These are phyloP conservation scores for Echinosophora koreensis DNA, from an alignment of 306 rosid genomes.

Conservation along the genomic window DNA sequence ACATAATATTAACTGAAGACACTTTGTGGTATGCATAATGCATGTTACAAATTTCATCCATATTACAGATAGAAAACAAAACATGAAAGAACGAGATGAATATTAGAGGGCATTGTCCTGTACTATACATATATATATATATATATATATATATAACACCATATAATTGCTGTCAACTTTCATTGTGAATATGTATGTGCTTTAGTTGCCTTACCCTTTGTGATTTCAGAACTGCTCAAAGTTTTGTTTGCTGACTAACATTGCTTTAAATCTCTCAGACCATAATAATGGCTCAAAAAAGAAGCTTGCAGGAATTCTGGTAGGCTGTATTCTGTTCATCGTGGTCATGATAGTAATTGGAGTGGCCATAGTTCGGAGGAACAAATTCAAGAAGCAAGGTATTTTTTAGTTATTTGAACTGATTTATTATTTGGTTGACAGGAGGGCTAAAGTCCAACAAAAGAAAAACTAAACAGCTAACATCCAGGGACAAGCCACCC, in stretches of 20 bases:
- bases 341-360: slow-evolving; percentile 23
- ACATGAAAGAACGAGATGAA: slow-evolving; percentile 1
- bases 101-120: slow-evolving; percentile 13
- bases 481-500: too few species aligned
- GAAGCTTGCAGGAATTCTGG: slow-evolving; percentile 43
- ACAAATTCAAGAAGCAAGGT: slow-evolving; percentile 40
- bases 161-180: slow-evolving; percentile 13
- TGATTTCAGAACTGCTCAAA: slow-evolving; percentile 17
- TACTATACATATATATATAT: neutral
- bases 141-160: neutral
- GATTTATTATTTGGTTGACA: neutral
- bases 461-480: too few species aligned
- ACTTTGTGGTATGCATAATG: slow-evolving; percentile 10
- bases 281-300: slow-evolving; percentile 9
- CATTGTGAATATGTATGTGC: neutral
- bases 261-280: slow-evolving; percentile 37
- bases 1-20: neutral
- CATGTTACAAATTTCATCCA: slow-evolving; percentile 9
- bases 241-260: slow-evolving; percentile 19
- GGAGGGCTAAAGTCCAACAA: too few species aligned
- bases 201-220: neutral
- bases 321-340: slow-evolving; percentile 13
- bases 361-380: slow-evolving; percentile 28
- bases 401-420: neutral
- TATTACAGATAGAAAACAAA: slow-evolving; percentile 7